Conservation (phyloP, 768 basidiomycete species). For the Boletales sp. region DNA sequence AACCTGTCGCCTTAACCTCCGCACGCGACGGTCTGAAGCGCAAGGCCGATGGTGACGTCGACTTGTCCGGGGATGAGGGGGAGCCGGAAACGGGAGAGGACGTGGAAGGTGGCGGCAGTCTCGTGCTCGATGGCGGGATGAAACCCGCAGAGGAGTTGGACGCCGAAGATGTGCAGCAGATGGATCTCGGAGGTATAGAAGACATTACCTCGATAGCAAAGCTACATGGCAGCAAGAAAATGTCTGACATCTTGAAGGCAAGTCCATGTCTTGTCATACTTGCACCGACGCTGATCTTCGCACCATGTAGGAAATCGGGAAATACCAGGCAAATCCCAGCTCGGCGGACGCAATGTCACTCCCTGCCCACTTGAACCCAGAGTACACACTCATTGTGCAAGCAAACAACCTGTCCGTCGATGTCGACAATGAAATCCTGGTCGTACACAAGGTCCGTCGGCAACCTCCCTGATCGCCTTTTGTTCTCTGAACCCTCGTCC, state of each 20-base stretch:
- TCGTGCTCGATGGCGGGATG: constrained; percentile 83
- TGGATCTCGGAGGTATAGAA: constrained; percentile 83
- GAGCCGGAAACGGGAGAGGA: constrained; percentile 39
- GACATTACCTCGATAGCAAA: constrained; percentile 89
- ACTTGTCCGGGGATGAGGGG: constrained; percentile 55
- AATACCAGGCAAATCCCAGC: constrained; percentile 78
- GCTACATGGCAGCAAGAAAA: constrained; percentile 80
- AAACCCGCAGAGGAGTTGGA: constrained; percentile 96
- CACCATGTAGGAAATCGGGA: constrained; percentile 73
- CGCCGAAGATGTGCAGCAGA: constrained; percentile 87
- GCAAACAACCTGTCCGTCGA: constrained; percentile 98
- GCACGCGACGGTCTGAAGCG: constrained; percentile 49
- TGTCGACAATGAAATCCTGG: constrained; percentile 94
- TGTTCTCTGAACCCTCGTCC: constrained; percentile 6
- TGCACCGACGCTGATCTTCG: background rate
- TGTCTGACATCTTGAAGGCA: constrained; percentile 85
- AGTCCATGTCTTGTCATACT: constrained; percentile 4
- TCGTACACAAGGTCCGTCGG: constrained; percentile 83
- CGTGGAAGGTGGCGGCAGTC: constrained; percentile 43
- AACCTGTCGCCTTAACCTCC: constrained; percentile 21
- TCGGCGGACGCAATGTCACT: constrained; percentile 73
- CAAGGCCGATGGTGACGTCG: constrained; percentile 52
- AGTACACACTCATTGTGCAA: constrained; percentile 94
- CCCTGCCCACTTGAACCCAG: constrained; percentile 85
- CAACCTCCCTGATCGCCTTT: constrained; percentile 1